Evolutionary conservation across 208 protist species (phyloP).

Genomic region (Leishmania mexicana): DNA sequence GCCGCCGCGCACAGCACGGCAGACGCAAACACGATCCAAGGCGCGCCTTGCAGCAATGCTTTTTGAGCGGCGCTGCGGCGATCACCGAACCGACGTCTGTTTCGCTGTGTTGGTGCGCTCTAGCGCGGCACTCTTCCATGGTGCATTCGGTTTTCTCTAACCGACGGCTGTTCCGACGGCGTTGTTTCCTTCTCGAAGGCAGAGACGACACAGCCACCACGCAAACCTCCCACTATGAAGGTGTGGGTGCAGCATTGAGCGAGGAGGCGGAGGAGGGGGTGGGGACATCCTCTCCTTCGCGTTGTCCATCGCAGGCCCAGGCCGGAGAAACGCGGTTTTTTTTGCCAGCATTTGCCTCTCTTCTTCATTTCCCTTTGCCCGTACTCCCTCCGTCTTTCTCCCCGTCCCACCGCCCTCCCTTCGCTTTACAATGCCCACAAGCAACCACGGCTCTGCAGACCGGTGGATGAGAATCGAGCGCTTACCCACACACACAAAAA

Average conservation of each 20-base stretch:
- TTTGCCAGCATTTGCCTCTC: neutral
- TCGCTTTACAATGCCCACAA: neutral
- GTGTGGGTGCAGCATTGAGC: neutral
- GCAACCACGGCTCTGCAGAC: neutral
- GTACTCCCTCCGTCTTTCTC: neutral
- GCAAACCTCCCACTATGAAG: neutral
- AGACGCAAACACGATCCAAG: neutral
- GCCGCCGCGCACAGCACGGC: neutral
- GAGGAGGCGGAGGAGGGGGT: neutral
- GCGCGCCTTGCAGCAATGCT: neutral
- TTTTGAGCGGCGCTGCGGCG: neutral
- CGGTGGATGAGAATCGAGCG: neutral
- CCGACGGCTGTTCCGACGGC: neutral
- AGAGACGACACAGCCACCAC: neutral
- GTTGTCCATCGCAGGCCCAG: neutral
- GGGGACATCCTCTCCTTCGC: neutral
- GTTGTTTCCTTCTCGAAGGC: neutral
- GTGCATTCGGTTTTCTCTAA: neutral
- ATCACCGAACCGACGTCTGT: neutral
- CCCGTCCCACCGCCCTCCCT: neutral
- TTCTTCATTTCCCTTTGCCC: neutral
- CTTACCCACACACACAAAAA: neutral
- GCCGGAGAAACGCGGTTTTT: neutral
- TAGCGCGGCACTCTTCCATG: neutral
- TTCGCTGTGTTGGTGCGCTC: neutral